Percentiles rank a stretch among this genome's conserved stretches.
Evolutionary conservation across 495 filamentous ascomycete genomes (phyloP).

Genomic region (Evernia prunastri): DNA sequence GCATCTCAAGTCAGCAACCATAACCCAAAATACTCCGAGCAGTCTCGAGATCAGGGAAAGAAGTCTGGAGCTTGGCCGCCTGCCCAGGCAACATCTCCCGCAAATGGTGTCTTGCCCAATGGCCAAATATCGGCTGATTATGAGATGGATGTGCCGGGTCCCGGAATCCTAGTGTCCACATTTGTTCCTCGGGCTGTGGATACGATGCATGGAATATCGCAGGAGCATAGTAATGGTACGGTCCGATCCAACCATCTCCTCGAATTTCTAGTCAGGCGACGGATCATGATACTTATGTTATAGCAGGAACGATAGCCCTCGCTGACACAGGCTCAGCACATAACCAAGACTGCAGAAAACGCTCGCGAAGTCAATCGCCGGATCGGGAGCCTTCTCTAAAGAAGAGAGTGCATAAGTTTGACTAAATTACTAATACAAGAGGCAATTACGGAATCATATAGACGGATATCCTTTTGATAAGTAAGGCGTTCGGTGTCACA

Average conservation of each 20-base stretch:
- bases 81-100: background rate
- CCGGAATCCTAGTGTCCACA: background rate
- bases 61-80: conserved; percentile 19
- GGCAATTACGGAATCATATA: background rate
- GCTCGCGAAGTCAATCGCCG: background rate
- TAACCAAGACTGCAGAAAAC: background rate
- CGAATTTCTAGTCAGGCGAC: too few relatives aligned
- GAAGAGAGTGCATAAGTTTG: background rate
- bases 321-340: too few relatives aligned
- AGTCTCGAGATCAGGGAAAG: conserved; percentile 6
- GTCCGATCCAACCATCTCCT: background rate
- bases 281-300: background rate
- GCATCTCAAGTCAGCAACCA: background rate
- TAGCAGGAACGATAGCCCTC: background rate
- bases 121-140: background rate
- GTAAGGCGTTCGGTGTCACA: background rate
- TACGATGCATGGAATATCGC: background rate
- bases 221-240: conserved; percentile 2
- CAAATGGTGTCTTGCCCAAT: background rate
- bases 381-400: background rate
- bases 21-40: background rate
- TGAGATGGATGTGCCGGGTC: background rate
- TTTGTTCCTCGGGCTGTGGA: background rate
- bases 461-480: background rate
- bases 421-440: background rate